Conservation (phyloP, 1,284 basidiomycete genomes). For the Pseudozyma tsukubaensis region DNA sequence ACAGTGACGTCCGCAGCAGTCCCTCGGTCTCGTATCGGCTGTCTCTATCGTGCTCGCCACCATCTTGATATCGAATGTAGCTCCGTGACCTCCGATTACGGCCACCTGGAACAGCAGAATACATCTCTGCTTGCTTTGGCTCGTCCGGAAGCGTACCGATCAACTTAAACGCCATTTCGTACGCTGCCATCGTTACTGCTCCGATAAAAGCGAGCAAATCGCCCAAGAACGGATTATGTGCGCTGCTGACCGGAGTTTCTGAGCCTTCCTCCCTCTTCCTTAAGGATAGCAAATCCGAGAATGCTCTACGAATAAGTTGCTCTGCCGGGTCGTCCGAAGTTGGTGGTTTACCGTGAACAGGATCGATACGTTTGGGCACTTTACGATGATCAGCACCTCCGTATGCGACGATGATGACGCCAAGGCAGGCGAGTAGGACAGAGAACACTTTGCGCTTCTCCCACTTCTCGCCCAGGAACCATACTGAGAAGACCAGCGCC, state of each 20-base stretch:
- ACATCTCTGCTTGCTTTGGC: conserved; percentile 45
- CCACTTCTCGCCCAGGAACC: conserved; percentile 66
- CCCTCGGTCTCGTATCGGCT: conserved; percentile 26
- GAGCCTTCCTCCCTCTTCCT: conserved; percentile 4
- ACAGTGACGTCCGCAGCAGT: conserved; percentile 15
- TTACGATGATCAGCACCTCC: conserved; percentile 59
- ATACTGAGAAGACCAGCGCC: conserved; percentile 67
- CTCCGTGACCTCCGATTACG: conserved; percentile 41
- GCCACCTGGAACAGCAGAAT: conserved; percentile 38
- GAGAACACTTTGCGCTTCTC: conserved; percentile 60
- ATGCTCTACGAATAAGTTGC: conserved; percentile 13
- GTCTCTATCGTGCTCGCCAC: conserved; percentile 4
- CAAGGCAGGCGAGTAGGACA: conserved; percentile 60
- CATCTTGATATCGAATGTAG: conserved; percentile 34
- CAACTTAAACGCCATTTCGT: conserved; percentile 66
- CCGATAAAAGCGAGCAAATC: conserved; percentile 61
- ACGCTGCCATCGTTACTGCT: conserved; percentile 66
- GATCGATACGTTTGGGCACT: conserved; percentile 48
- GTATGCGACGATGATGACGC: conserved; percentile 64
- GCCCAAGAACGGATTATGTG: conserved; percentile 57
- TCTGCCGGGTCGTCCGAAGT: conserved; percentile 14
- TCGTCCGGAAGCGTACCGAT: conserved; percentile 64
- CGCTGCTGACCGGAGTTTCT: conserved; percentile 23
- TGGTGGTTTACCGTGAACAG: conserved; percentile 48
- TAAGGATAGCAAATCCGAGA: conserved; percentile 5